These are phyloP conservation scores for Volvox africanus DNA, from an alignment of 139 green algal genomes.

Conservation along the genomic window DNA sequence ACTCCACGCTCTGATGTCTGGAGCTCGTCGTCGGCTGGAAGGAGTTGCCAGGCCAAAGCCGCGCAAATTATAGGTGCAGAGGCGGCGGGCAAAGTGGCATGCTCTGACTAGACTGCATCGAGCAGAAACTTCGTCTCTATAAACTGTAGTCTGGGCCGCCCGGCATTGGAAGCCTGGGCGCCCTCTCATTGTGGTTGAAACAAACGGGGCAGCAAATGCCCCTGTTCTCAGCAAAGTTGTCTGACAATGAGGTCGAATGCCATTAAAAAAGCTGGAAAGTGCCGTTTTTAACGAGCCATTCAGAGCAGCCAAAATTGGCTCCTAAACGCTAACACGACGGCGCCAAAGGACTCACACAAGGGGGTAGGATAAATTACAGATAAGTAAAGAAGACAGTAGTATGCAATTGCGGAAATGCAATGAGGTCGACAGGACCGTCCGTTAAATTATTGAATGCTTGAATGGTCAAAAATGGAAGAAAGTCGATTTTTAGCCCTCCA, in stretches of 20 bases:
- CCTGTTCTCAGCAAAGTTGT: neutral
- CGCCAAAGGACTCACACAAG: too few relatives aligned
- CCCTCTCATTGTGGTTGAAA: too few relatives aligned
- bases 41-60: neutral
- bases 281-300: conserved; percentile 4
- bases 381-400: too few relatives aligned
- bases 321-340: too few relatives aligned
- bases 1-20: conserved; percentile 21
- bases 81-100: conserved; percentile 21
- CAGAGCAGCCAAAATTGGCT: neutral
- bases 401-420: too few relatives aligned
- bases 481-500: too few relatives aligned
- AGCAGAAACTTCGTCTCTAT: neutral
- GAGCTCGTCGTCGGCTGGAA: conserved; percentile 9
- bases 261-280: neutral
- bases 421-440: too few relatives aligned
- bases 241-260: neutral
- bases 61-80: neutral
- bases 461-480: too few relatives aligned
- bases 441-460: too few relatives aligned
- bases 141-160: neutral
- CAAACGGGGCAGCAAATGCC: too few relatives aligned
- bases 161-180: conserved; percentile 13
- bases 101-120: neutral
- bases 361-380: too few relatives aligned